Conservation (phyloP, 1,139 yeast genomes). For the Pichia sp. region DNA sequence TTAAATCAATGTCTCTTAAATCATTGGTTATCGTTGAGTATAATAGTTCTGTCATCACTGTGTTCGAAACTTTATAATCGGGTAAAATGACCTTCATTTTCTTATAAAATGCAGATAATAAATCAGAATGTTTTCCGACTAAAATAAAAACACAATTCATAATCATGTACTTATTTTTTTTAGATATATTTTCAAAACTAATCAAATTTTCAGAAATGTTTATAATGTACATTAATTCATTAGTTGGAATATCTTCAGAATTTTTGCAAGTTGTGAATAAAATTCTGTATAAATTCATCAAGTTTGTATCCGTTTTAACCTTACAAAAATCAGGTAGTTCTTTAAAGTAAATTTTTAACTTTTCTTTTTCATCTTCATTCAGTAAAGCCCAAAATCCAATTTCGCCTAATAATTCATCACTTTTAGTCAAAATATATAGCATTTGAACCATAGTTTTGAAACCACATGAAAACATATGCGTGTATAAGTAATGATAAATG, state of each 20-base stretch:
- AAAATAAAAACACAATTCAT: constrained; percentile 13
- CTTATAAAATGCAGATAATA: constrained; percentile 14
- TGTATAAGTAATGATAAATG: constrained; percentile 9
- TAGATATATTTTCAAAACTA: background rate
- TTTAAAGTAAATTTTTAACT: background rate
- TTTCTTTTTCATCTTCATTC: background rate
- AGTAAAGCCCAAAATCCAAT: constrained; percentile 14
- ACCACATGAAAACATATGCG: constrained; percentile 5
- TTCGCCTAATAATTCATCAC: constrained; percentile 1
- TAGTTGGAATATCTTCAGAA: background rate
- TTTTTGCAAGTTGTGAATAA: constrained; percentile 5
- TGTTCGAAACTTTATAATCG: constrained; percentile 12
- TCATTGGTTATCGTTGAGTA: constrained; percentile 10
- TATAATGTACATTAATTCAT: constrained; percentile 10
- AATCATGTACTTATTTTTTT: constrained; percentile 7
- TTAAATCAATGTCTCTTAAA: constrained; percentile 12
- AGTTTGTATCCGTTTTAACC: background rate
- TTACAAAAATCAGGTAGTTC: background rate
- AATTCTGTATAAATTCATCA: constrained; percentile 5
- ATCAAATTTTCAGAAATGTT: constrained; percentile 11
- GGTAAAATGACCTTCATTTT: constrained; percentile 9
- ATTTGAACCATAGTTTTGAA: constrained; percentile 4
- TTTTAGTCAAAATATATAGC: constrained; percentile 6
- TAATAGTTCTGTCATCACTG: constrained; percentile 5
- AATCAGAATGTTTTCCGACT: constrained; percentile 14